Evolutionary conservation across 495 filamentous ascomycete species (phyloP), one percentile per base, ranked within the genome.

Genomic region (Hypoxylon lenormandii): DNA sequence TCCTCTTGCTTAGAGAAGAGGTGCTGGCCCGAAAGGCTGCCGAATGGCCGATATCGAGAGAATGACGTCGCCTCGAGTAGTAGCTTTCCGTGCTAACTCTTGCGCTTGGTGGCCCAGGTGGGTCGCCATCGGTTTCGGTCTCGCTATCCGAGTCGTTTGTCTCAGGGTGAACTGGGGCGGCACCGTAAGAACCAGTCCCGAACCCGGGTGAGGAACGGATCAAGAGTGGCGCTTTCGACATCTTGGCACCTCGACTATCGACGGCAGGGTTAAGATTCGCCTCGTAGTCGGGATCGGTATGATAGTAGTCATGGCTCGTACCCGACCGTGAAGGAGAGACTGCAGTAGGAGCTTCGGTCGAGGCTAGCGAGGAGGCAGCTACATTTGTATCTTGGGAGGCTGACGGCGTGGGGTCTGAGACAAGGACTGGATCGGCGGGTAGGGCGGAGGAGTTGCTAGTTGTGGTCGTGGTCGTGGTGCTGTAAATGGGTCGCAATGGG

Each of bases 151-250:
- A 57, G 30, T 68, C 65, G 30, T 57, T 64, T 46, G 52, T 51
- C 28, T 66, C 66, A 10, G 54, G 71, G 22, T 57, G 50, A 13
- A 74, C 16, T 7, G 71, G 70, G 38, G 65, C 69, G 6, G 72
- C 54, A 23, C 67, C 72, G 22, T 74, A 67, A 36, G 66, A 69
- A 26, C 64, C 73, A 7, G 67, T 74, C 23, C 73, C 72, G 74
- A 84, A 82, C 15, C 85, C 85, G 50, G 86, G 84, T 62, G 87
- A 84, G 57, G 85, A 84, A 64, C 86, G 87, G 60, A 90, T 77
- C 48, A 87, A 76, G 30, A 87, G 82, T 42, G 80, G 84, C 46
- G 79, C 77, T 70, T 81, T 82, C 62, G 84, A 87, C 87, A 89
- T 73, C 51, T 51, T 70, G 49, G 42, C 47, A 52, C 60, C 60